Percentiles rank a stretch among this genome's conserved stretches.
Evolutionary conservation across 176 grass and related monocot species (phyloP).

Genomic region (Oryza rufipogon): DNA sequence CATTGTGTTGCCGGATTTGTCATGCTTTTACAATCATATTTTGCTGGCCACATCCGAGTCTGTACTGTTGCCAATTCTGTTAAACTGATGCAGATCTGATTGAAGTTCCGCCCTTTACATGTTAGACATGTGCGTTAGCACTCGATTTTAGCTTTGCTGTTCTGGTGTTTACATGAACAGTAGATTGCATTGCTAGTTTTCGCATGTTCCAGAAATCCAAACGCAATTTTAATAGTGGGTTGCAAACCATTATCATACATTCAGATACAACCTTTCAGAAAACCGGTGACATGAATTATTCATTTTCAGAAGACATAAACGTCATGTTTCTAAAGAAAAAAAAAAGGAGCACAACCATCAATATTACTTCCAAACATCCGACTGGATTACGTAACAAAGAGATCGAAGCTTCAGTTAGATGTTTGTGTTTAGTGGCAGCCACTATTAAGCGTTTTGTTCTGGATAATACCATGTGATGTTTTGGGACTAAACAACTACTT

Average conservation of each 20-base stretch:
- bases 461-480: too few relatives aligned
- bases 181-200: background rate
- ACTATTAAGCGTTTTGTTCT: too few relatives aligned
- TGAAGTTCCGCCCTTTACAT: conserved; percentile 2
- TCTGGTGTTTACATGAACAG: background rate
- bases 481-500: too few relatives aligned
- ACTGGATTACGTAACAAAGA: background rate
- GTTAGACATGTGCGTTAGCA: background rate
- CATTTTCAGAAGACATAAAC: background rate
- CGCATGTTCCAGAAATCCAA: background rate
- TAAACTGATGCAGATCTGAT: background rate
- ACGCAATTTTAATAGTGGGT: background rate
- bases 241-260: background rate
- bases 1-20: background rate
- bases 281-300: background rate
- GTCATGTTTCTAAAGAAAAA: too few relatives aligned
- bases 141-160: background rate
- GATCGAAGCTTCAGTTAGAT: too few relatives aligned
- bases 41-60: background rate
- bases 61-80: conserved; percentile 8
- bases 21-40: conserved; percentile 38
- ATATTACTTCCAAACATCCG: background rate
- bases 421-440: too few relatives aligned
- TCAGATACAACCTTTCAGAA: too few relatives aligned
- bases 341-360: too few relatives aligned